phyloP scores from a whole-genome alignment of 352 stramenopile genomes.

The Lagenidium sp. region DNA sequence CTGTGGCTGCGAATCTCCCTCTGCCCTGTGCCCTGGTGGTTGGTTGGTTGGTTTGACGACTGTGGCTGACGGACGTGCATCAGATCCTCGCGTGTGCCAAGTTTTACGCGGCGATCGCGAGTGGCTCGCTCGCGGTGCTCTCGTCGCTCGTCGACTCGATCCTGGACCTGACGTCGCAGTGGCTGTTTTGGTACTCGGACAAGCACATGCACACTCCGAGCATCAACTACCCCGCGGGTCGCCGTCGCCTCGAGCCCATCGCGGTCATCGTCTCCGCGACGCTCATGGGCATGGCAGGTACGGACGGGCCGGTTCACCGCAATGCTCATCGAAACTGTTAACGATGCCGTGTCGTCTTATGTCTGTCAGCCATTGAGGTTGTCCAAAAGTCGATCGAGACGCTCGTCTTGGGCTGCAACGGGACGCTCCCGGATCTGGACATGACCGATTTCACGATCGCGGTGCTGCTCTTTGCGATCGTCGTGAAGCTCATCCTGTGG shows the following conservation, averaged over 20 bases:
- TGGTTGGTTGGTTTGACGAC: no score
- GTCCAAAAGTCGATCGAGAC: slow-evolving; percentile 88
- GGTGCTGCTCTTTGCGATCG: slow-evolving; percentile 65
- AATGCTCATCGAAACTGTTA: not conserved
- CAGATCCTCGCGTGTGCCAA: slow-evolving; percentile 57
- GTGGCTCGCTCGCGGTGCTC: slow-evolving; percentile 89
- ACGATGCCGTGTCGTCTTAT: not conserved
- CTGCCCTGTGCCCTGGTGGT: not conserved
- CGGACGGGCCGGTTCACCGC: no score
- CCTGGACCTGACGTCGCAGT: slow-evolving; percentile 91
- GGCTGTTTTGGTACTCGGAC: slow-evolving; percentile 93
- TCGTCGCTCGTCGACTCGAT: slow-evolving; percentile 93
- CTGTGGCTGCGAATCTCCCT: no score
- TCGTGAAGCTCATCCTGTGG: slow-evolving; percentile 79
- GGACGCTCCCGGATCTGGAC: slow-evolving; percentile 52
- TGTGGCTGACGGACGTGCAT: no score
- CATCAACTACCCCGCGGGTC: slow-evolving; percentile 91
- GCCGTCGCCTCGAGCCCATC: slow-evolving; percentile 90
- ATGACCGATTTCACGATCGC: slow-evolving; percentile 56
- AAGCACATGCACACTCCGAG: slow-evolving; percentile 83
- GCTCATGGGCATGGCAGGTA: slow-evolving; percentile 94
- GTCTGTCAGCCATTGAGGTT: slow-evolving; percentile 82
- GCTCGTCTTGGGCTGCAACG: slow-evolving; percentile 61
- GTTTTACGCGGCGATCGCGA: slow-evolving; percentile 72
- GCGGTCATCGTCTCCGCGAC: slow-evolving; percentile 94